A percentile compares a stretch with the other conserved stretches of the same genome.
Conservation (phyloP, 1,139 yeast species). For the Pichia sp. region DNA sequence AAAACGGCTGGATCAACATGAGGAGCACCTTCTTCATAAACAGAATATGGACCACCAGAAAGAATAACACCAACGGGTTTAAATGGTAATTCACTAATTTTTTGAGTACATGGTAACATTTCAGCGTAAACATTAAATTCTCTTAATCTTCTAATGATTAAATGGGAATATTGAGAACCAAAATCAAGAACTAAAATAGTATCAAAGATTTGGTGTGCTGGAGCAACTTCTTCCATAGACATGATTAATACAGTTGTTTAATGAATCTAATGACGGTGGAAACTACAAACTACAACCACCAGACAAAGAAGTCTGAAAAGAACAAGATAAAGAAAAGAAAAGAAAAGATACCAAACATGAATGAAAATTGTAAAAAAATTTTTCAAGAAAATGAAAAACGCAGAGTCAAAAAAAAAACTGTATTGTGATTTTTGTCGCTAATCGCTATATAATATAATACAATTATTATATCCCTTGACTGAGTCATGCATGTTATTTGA, state of each 20-base stretch:
- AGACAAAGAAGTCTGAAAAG: not conserved
- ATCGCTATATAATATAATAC: too few species aligned
- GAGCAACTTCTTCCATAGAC: conserved; percentile 47
- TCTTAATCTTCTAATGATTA: conserved; percentile 95
- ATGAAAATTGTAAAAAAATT: not conserved
- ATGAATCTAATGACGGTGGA: not conserved
- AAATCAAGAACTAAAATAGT: conserved; percentile 96
- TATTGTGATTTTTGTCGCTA: too few species aligned
- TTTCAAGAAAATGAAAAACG: too few species aligned
- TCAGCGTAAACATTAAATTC: conserved; percentile 98
- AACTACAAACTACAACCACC: not conserved
- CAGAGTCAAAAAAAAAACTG: too few species aligned
- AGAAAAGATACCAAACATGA: not conserved
- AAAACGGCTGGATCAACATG: conserved; percentile 95
- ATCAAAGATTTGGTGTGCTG: conserved; percentile 60
- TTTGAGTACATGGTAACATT: conserved; percentile 98
- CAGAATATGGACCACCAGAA: conserved; percentile 98
- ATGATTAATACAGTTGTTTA: not conserved
- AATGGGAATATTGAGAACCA: conserved; percentile 96
- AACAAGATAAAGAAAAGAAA: not conserved
- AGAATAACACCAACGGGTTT: conserved; percentile 94
- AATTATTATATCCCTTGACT: too few species aligned
- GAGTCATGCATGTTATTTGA: too few species aligned
- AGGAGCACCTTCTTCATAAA: conserved; percentile 90
- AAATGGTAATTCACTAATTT: conserved; percentile 85